Evolutionary conservation across 306 rosid genomes (phyloP).

Genomic region (Pachyrhizus erosus): DNA sequence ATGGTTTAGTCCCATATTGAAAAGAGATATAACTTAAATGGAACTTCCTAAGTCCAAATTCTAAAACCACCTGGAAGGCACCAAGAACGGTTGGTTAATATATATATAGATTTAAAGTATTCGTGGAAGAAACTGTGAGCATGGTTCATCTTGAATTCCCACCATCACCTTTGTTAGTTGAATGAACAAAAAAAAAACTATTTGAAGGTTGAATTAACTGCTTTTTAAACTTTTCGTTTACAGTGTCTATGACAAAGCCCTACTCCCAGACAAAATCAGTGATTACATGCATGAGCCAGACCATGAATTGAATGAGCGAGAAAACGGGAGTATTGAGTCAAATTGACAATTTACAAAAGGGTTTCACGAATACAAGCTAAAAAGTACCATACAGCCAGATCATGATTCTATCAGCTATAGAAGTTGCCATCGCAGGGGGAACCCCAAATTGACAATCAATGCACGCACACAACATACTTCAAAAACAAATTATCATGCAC

Average conservation of each 20-base stretch:
- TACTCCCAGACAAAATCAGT: not conserved
- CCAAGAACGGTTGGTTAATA: not conserved
- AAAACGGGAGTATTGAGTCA: not conserved
- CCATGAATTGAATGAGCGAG: not conserved
- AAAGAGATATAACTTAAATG: too few species aligned
- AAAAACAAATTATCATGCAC: not conserved
- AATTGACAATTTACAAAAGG: slow-evolving; percentile 17
- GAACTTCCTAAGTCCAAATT: too few species aligned
- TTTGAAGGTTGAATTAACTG: not conserved
- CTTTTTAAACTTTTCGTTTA: not conserved
- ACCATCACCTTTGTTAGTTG: not conserved
- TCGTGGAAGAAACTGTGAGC: not conserved
- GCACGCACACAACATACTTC: not conserved
- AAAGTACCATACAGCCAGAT: not conserved
- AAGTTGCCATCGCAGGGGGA: not conserved
- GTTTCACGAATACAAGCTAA: not conserved
- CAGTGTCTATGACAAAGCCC: not conserved
- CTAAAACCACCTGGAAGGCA: slow-evolving; percentile 18
- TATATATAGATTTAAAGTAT: not conserved
- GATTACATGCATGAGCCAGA: not conserved
- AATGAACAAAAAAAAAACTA: not conserved
- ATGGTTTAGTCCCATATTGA: too few species aligned
- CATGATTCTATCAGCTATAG: slow-evolving; percentile 3
- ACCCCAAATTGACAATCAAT: not conserved
- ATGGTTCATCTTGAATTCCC: not conserved